Conservation (phyloP, 176 grass and related monocot species). For the Canna indica region DNA sequence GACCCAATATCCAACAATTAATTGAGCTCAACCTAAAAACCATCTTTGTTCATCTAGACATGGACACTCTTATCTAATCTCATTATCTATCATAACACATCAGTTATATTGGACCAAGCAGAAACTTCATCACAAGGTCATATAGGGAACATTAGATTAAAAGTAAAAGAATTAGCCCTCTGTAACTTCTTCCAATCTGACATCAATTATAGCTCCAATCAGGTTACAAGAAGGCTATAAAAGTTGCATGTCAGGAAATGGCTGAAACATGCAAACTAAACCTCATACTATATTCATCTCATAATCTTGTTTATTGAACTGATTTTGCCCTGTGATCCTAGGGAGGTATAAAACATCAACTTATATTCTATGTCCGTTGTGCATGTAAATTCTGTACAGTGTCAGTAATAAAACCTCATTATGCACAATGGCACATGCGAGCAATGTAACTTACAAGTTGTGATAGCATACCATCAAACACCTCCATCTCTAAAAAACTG, state of each 20-base stretch:
- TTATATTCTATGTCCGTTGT: neutral
- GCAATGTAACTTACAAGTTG: too few relatives aligned
- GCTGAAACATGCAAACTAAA: neutral
- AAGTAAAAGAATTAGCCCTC: neutral
- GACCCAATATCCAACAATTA: neutral
- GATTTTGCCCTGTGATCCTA: neutral
- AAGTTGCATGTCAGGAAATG: neutral
- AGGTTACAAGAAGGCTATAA: neutral
- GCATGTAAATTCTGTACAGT: too few relatives aligned
- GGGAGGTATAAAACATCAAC: neutral
- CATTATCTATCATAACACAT: neutral
- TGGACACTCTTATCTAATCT: neutral
- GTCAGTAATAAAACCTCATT: too few relatives aligned
- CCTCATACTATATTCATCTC: neutral
- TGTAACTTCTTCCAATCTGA: neutral
- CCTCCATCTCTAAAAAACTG: too few relatives aligned
- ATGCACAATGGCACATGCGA: too few relatives aligned
- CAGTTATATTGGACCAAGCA: neutral
- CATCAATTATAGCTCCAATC: neutral
- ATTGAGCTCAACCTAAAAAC: too few relatives aligned
- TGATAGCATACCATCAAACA: too few relatives aligned
- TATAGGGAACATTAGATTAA: neutral
- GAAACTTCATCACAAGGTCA: too few relatives aligned
- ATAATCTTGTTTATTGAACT: neutral
- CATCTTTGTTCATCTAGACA: too few relatives aligned